Evolutionary conservation across 2,329 filamentous ascomycete genomes (phyloP).

Genomic region (Fonsecaea monophora): DNA sequence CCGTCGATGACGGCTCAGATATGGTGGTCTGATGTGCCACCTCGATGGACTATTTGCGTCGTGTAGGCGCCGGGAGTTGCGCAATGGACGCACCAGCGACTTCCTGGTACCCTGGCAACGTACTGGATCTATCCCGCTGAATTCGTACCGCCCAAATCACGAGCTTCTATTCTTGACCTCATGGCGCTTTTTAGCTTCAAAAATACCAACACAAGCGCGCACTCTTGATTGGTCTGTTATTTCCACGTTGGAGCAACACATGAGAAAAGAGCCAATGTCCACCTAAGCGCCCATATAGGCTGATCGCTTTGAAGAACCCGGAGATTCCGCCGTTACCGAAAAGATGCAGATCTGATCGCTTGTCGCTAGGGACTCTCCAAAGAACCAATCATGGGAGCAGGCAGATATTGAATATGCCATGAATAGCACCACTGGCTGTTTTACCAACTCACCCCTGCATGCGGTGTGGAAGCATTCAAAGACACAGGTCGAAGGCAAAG

Average conservation of each 20-base stretch:
- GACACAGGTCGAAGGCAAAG: neutral
- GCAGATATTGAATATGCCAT: slow-evolving; percentile 1
- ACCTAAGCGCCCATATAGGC: slow-evolving; percentile 10
- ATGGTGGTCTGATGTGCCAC: neutral
- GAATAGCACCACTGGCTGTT: slow-evolving; percentile 15
- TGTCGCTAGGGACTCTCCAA: neutral
- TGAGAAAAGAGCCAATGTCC: neutral
- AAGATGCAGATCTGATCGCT: slow-evolving; percentile 8
- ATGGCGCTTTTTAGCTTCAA: neutral
- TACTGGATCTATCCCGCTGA: neutral
- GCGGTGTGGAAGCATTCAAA: neutral
- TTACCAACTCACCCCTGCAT: neutral
- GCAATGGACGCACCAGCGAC: neutral
- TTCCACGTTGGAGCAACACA: neutral
- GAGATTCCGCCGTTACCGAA: neutral
- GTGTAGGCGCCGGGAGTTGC: neutral
- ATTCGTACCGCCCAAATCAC: neutral
- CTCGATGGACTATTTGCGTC: neutral
- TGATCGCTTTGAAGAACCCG: neutral
- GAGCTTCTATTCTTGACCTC: neutral
- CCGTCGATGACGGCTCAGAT: neutral
- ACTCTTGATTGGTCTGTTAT: slow-evolving; percentile 2
- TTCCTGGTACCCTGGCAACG: neutral
- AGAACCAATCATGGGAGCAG: neutral
- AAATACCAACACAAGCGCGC: slow-evolving; percentile 2